Evolutionary conservation across 2,329 filamentous ascomycete species (phyloP).

Genomic region (Fusarium marasasianum): DNA sequence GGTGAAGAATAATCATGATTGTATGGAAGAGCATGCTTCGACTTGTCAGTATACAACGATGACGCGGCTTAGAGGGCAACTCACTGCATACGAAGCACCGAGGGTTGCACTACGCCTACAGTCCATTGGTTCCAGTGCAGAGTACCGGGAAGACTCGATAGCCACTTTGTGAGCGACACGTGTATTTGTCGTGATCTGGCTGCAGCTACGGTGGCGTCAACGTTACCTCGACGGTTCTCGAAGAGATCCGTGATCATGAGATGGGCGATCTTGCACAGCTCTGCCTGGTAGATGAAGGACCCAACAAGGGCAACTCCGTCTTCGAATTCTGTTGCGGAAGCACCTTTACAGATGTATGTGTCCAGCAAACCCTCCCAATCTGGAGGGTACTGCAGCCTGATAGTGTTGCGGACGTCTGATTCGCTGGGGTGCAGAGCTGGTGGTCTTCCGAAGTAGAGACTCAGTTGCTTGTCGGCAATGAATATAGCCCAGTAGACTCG

Average conservation of each 20-base stretch:
- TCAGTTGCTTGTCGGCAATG: constrained; percentile 60
- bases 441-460: constrained; percentile 61
- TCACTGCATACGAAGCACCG: constrained; percentile 58
- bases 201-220: constrained; percentile 53
- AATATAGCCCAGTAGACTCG: constrained; percentile 63
- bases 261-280: constrained; percentile 60
- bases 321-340: constrained; percentile 57
- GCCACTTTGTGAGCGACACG: constrained; percentile 57
- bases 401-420: constrained; percentile 60
- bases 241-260: constrained; percentile 61
- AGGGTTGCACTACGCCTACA: constrained; percentile 55
- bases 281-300: constrained; percentile 57
- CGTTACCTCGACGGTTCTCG: constrained; percentile 56
- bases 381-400: constrained; percentile 58
- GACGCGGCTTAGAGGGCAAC: constrained; percentile 11
- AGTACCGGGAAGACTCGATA: constrained; percentile 55
- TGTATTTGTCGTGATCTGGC: constrained; percentile 57
- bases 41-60: constrained; percentile 23
- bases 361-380: constrained; percentile 59
- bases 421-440: constrained; percentile 60
- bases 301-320: constrained; percentile 56
- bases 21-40: constrained; percentile 59
- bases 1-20: constrained; percentile 61
- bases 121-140: constrained; percentile 63
- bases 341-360: constrained; percentile 56